A percentile compares a stretch with the other conserved stretches of the same genome.
Conservation (phyloP, 306 rosid species). For the Quercus cerris region DNA sequence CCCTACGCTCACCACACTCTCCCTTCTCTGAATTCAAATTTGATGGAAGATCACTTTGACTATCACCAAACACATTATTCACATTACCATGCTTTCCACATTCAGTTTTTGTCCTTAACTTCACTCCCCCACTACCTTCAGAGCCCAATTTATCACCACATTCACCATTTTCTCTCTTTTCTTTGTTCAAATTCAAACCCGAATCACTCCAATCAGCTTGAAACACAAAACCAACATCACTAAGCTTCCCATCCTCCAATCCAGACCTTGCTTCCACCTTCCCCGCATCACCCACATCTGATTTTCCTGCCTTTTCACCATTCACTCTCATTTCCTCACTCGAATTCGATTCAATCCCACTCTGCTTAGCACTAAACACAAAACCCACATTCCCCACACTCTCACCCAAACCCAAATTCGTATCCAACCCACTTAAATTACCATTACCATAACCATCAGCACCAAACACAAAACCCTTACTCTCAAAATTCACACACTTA, state of each 20-base stretch:
- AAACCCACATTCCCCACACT: slow-evolving; percentile 26
- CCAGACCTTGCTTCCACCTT: slow-evolving; percentile 11
- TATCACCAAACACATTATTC: slow-evolving; percentile 26
- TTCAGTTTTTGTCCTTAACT: slow-evolving; percentile 18
- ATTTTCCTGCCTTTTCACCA: slow-evolving; percentile 7
- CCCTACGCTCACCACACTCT: neutral
- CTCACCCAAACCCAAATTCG: slow-evolving; percentile 23
- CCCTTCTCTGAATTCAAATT: slow-evolving; percentile 17
- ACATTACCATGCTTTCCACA: slow-evolving; percentile 16
- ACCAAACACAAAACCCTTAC: too few species aligned
- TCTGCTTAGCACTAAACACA: slow-evolving; percentile 35
- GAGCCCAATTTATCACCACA: slow-evolving; percentile 12
- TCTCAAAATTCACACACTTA: slow-evolving; percentile 2
- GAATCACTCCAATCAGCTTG: slow-evolving; percentile 22
- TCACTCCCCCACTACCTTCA: slow-evolving; percentile 17
- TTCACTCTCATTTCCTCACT: slow-evolving; percentile 6
- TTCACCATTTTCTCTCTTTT: slow-evolving; percentile 22
- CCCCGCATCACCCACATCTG: slow-evolving; percentile 21
- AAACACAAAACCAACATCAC: slow-evolving; percentile 30
- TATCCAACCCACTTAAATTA: slow-evolving; percentile 15
- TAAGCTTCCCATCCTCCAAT: slow-evolving; percentile 6
- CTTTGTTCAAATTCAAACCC: slow-evolving; percentile 22
- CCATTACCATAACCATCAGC: slow-evolving; percentile 34
- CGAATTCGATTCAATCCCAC: slow-evolving; percentile 15
- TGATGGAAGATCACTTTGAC: neutral